phyloP scores from a whole-genome alignment of 2,329 filamentous ascomycete genomes.

The Trichoderma afroharzianum region DNA sequence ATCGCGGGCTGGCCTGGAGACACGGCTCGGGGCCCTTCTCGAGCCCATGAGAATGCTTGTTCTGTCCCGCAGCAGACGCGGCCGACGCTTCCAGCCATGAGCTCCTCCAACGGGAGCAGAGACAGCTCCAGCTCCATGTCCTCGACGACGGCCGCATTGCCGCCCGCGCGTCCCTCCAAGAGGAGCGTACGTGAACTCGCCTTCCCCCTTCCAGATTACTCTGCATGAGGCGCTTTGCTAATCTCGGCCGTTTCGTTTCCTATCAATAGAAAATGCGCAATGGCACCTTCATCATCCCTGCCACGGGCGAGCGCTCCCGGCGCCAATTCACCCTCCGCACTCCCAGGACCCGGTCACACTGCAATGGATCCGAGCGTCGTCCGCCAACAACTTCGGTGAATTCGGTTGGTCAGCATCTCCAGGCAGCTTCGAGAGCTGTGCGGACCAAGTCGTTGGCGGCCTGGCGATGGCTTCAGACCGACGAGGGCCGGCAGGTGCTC shows the following conservation, averaged over 20 bases:
- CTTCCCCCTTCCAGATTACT: constrained; percentile 7
- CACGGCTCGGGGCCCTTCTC: not conserved
- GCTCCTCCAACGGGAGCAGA: constrained; percentile 30
- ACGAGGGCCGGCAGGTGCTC: constrained; percentile 73
- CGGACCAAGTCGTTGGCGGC: constrained; percentile 36
- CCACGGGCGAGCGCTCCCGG: constrained; percentile 78
- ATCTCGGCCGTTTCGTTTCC: not conserved
- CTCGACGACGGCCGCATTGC: constrained; percentile 36
- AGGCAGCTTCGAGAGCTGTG: constrained; percentile 15
- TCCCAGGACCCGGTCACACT: constrained; percentile 30
- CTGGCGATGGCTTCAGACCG: constrained; percentile 63
- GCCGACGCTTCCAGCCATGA: constrained; percentile 40
- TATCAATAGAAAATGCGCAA: constrained; percentile 65
- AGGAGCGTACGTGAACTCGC: constrained; percentile 38
- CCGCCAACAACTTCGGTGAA: constrained; percentile 20
- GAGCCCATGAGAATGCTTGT: constrained; percentile 7
- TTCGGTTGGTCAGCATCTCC: constrained; percentile 18
- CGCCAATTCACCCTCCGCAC: constrained; percentile 74
- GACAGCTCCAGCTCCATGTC: constrained; percentile 29
- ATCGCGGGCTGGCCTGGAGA: not conserved
- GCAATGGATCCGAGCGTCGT: constrained; percentile 25
- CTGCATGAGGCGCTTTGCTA: not conserved
- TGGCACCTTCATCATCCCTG: constrained; percentile 81
- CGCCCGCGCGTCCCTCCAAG: constrained; percentile 43
- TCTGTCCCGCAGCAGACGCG: constrained; percentile 17